Conservation (phyloP, 352 stramenopile species). For the Elongisporangium anandrum region DNA sequence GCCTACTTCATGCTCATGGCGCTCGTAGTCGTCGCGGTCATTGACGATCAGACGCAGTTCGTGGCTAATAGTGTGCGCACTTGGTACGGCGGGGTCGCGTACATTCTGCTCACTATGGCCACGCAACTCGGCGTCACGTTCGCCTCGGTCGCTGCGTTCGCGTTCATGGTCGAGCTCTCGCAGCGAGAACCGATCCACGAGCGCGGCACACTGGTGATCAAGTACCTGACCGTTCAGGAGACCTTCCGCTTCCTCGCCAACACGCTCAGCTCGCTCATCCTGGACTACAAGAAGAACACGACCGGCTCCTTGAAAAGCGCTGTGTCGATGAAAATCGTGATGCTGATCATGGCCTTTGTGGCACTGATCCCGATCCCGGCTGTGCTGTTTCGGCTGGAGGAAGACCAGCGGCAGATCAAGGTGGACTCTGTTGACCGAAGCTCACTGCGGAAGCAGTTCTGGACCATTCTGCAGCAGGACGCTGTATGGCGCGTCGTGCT, state of each 20-base stretch:
- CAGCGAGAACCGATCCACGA: slow-evolving; percentile 74
- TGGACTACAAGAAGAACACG: slow-evolving; percentile 27
- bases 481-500: slow-evolving; percentile 70
- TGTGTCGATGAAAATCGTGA: slow-evolving; percentile 64
- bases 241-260: slow-evolving; percentile 33
- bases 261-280: slow-evolving; percentile 32
- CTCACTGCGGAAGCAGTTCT: slow-evolving; percentile 57
- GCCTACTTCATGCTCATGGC: slow-evolving; percentile 69
- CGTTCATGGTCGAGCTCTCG: slow-evolving; percentile 73
- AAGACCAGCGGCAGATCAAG: slow-evolving; percentile 71
- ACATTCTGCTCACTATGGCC: slow-evolving; percentile 68
- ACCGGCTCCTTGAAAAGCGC: slow-evolving; percentile 26
- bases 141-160: slow-evolving; percentile 50
- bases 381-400: slow-evolving; percentile 57
- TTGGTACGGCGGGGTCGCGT: slow-evolving; percentile 58
- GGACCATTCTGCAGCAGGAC: slow-evolving; percentile 73
- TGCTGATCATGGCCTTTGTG: slow-evolving; percentile 66
- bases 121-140: slow-evolving; percentile 59
- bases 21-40: slow-evolving; percentile 51
- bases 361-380: slow-evolving; percentile 59
- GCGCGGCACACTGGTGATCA: slow-evolving; percentile 52
- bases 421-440: slow-evolving; percentile 60
- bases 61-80: slow-evolving; percentile 35
- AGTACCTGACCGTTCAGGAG: slow-evolving; percentile 63
- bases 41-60: slow-evolving; percentile 38